Base-by-base conservation (phyloP, 192 early-diverging fungal genomes). In the Coemansia sp. region DNA sequence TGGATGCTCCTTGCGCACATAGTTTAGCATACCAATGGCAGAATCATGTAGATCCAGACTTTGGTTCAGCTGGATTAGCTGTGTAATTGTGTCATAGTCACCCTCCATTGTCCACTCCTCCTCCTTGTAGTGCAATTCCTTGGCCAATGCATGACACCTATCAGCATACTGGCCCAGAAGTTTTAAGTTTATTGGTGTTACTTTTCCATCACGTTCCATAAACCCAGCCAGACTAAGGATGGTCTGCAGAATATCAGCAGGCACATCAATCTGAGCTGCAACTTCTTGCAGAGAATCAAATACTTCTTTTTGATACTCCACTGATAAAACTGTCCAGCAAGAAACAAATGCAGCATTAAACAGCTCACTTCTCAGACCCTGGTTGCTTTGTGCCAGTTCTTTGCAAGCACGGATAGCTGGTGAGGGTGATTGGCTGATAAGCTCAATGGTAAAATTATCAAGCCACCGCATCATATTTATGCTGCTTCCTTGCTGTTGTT, bases 391-490 rank as follows among this genome's bases (percentile, higher is more conserved):
- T 7, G 94, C 94, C 65, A 98, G 84, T 63, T 80, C 82, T 0
- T 89, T 89, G 71, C 95, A 97, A 0, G 96, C 93, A 30, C 96
- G 83, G 10, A 98, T 85, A 4, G 96, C 91, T 50, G 92, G 91
- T 0, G 94, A 95, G 2, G 96, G 93, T 6, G 96, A 96, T 64
- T 98, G 93, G 72, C 93, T 92, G 31, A 98, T 68, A 63, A 98
- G 87, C 68, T 97, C 94, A 28, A 96, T 86, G 65, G 89, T 91
- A 63, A 98, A 86, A 31, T 93, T 84, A 29, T 91, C 82, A 50
- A 98, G 94, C 96, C 96, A 98, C 63, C 92, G 91, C 33, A 85
- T 82, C 93, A 95, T 97, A 64, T 98, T 95, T 52, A 94, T 93
- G 49, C 22, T 48, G 51, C 56, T 61, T 63, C 28, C 30, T 61